A percentile compares a stretch with the other conserved stretches of the same genome.
Evolutionary conservation across 148 eudicot species (phyloP).

Genomic region (Limonium bicolor): DNA sequence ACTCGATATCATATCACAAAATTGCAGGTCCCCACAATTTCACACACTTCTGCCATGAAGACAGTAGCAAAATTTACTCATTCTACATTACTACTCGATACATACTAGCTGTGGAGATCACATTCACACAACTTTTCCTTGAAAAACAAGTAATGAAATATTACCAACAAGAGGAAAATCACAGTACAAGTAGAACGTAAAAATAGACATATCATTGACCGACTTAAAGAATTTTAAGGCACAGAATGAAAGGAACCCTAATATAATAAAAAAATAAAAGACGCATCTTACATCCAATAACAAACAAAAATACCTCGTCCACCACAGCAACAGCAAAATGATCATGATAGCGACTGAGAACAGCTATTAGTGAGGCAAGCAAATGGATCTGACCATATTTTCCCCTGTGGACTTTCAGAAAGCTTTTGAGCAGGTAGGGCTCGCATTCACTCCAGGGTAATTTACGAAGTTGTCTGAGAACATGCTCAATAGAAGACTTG

Average conservation of each 20-base stretch:
- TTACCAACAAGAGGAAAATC: not conserved
- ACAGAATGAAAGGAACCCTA: not conserved
- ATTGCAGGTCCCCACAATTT: too few species aligned
- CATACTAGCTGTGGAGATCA: too few species aligned
- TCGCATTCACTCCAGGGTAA: slow-evolving; percentile 95
- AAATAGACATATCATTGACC: too few species aligned
- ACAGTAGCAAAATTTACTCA: too few species aligned
- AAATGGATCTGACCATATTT: slow-evolving; percentile 96
- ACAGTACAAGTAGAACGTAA: not conserved
- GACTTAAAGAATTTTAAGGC: not conserved
- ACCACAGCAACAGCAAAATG: slow-evolving; percentile 92
- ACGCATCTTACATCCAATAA: not conserved
- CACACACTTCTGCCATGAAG: too few species aligned
- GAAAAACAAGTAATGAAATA: too few species aligned
- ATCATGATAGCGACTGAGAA: slow-evolving; percentile 91
- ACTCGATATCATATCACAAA: too few species aligned
- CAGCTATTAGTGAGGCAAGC: slow-evolving; percentile 89
- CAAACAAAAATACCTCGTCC: slow-evolving; percentile 54
- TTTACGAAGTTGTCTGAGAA: slow-evolving; percentile 92
- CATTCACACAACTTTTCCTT: too few species aligned
- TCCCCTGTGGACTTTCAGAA: slow-evolving; percentile 90
- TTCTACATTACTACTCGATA: too few species aligned
- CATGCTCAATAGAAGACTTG: slow-evolving; percentile 84
- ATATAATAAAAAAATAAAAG: not conserved
- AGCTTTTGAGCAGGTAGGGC: slow-evolving; percentile 73